Base-by-base conservation (phyloP, 345 rosid species). In the Trapa incisa region DNA sequence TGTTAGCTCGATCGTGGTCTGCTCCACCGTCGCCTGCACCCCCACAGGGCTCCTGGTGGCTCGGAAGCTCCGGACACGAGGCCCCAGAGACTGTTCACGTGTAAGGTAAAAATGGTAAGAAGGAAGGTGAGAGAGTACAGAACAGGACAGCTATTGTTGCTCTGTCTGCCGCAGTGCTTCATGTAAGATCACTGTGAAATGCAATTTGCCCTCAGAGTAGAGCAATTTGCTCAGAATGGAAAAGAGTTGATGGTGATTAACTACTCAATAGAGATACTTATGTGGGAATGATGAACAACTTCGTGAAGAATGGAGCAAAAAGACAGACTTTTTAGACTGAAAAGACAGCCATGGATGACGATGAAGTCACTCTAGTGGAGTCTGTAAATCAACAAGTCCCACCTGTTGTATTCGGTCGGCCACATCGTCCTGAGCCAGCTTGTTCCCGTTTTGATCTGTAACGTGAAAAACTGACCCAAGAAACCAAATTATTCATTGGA, bases 371-470 rank as follows among this genome's bases (percentile, higher is more conserved):
- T 43, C 10, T 37, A 47, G 22, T 35, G 61, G 29, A 22, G 65
- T 73, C 71, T 15, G 66, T 68, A 67, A 74, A 80, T 80, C 29
- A 22, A 22, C 29, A 22, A 22, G 29, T 22, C 29, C 74, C 78
- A 89, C 96, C 96, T 81, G 88, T 70, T 86, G 88, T 62, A 89
- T 89, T 79, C 81, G 71, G 38, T 89, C 90, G 4, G 82, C 84
- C 17, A 89, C 86, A 76, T 73, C 81, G 68, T 79, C 84, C 71
- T 89, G 84, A 29, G 86, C 73, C 35, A 89, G 72, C 76, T 86
- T 89, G 61, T 89, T 81, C 54, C 96, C 96, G 41, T 78, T 72
- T 73, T 72, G 84, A 81, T 89, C 89, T 15, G 91, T 86, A 45
- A 86, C 96, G 78, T 88, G 82, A 77, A 88, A 88, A 61, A 88